These are phyloP conservation scores for Sapria himalayana DNA, from an alignment of 345 rosid genomes.

Conservation along the genomic window DNA sequence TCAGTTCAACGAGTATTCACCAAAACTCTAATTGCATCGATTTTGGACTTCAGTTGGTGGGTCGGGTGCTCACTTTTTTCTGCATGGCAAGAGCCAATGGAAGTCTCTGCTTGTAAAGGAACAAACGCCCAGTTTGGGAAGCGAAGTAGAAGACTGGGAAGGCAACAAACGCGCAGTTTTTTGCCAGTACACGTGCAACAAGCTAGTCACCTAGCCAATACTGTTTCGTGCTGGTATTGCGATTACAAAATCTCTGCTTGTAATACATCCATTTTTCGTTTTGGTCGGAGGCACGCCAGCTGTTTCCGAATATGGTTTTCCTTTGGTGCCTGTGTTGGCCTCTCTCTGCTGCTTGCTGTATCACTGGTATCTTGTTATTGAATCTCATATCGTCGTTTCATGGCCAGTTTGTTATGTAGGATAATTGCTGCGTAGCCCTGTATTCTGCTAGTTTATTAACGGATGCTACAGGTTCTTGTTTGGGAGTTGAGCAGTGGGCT, in stretches of 20 bases:
- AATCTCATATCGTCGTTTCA: slow-evolving; percentile 4
- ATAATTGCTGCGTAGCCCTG: no score
- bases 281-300: slow-evolving; percentile 41
- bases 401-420: slow-evolving; percentile 5
- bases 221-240: slow-evolving; percentile 30
- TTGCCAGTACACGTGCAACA: slow-evolving; percentile 5
- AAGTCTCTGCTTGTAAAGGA: no score
- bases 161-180: slow-evolving; percentile 4
- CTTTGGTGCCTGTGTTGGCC: slow-evolving; percentile 51
- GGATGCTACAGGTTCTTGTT: slow-evolving; percentile 9
- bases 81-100: no score
- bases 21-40: no score
- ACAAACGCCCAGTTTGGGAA: no score
- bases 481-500: slow-evolving; percentile 14
- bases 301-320: slow-evolving; percentile 49
- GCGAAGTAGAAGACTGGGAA: slow-evolving; percentile 15
- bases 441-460: no score
- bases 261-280: slow-evolving; percentile 27
- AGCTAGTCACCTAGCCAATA: not conserved
- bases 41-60: no score
- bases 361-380: slow-evolving; percentile 12
- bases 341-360: slow-evolving; percentile 32
- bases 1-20: no score
- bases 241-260: slow-evolving; percentile 29
- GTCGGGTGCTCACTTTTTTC: no score